Evolutionary conservation across 164 flowering plant species (phyloP), one percentile per base, ranked within the genome.

Genomic region (Aristolochia californica): DNA sequence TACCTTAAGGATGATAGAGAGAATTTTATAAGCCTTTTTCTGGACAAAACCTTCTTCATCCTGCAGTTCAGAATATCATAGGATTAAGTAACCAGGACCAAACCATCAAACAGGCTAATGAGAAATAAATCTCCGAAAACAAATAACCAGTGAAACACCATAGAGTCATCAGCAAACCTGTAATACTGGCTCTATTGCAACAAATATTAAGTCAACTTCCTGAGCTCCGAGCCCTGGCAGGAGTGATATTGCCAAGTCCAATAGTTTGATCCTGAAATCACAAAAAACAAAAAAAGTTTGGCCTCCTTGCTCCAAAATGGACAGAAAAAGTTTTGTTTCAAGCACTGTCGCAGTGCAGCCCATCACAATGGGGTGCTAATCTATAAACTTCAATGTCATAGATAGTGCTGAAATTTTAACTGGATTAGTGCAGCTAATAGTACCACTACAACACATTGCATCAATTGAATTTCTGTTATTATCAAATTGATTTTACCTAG

Each of bases 11-110:
- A 94, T 79, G 22, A 73, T 50, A 48, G 96, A 84, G 44, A 88
- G 89, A 62, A 81, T 88, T 76, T 85, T 94, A 72, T 90, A 94
- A 28, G 95, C 96, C 74, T 86, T 90, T 75, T 90, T 94, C 76
- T 94, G 97, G 61, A 90, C 64, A 64, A 82, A 43, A 64, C 96
- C 80, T 43, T 83, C 88, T 52, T 7, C 63, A 62, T 83, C 91
- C 97, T 90, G 82, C 70, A 79, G 64, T 48, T 28, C 21, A 45
- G 47, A 61, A 58, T 20, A 62, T 49, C 48, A 45, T 52, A 58
- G n/a, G n/a, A n/a, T 53, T 34, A 13, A 5, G 45, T 26, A 55
- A 26, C 55, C 15, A 12, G 27, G 48, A 58, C 44, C 22, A 45
- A 23, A 16, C 40, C 40, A 34, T 34, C 40, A 34, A 12, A 34